Base-by-base conservation (phyloP, 2,329 filamentous ascomycete genomes). In the Colletotrichum chrysophilum region DNA sequence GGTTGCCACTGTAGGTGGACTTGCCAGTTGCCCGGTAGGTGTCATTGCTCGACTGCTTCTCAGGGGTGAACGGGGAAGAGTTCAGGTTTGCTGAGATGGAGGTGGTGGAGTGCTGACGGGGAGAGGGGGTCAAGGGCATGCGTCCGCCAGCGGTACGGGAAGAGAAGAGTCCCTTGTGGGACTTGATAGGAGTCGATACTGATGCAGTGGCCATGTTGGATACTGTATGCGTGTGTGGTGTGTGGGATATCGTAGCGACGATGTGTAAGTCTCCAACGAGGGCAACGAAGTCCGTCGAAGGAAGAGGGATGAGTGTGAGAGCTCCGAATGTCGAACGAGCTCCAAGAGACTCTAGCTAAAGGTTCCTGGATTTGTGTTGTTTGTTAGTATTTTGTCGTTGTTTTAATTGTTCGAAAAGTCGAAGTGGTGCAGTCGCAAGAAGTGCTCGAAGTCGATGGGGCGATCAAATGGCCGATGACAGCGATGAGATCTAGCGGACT, bases 81-180 rank as follows among this genome's bases (percentile, higher is more conserved):
- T 91, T 89, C 75, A 90, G 83, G 82, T 89, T 91, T 78, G 86
- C 78, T 14, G 89, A 86, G 70, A 87, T 83, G 55, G 86, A 88
- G 58, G 87, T 86, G 58, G 87, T 86, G 36, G 88, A 86, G 38
- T 89, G 88, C 78, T 93, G 91, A 79, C 93, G 92, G 74, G 97
- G 97, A 74, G 96, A 98, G 36, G 97, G 96, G 5, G 96, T 98
- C 83, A 99, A 88, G 80, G 97, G 96, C 90, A 98, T 96, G 77
- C 97, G 95, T 84, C 96, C 96, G 87, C 96, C 96, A 85, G 96
- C 97, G 84, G 96, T 97, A 85, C 96, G 96, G 80, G 95, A 92
- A 80, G 94, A 96, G 89, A 98, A 98, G 82, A 98, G 91, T 76
- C 96, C 95, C 87, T 94, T 93, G 86, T 98, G 96, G 90, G 95